Evolutionary conservation across 768 basidiomycete genomes (phyloP).

Genomic region (Pisolithus microcarpus): DNA sequence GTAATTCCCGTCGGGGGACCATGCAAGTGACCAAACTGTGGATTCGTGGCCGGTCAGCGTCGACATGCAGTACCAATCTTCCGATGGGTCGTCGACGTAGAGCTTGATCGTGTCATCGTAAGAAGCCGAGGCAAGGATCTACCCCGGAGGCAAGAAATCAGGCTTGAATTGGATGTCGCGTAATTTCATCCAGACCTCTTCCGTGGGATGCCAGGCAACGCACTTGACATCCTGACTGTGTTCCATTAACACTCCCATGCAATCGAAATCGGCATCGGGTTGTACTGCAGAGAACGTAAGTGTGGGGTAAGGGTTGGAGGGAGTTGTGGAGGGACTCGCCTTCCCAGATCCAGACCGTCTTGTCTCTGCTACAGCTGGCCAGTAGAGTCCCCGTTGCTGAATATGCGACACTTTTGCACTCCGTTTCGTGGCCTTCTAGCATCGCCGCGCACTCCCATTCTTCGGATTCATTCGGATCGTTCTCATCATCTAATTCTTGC

Average conservation of each 20-base stretch:
- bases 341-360: slow-evolving; percentile 99
- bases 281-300: slow-evolving; percentile 45
- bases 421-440: slow-evolving; percentile 92
- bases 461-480: slow-evolving; percentile 26
- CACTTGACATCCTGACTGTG: slow-evolving; percentile 95
- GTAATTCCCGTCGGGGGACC: slow-evolving; percentile 68
- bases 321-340: slow-evolving; percentile 37
- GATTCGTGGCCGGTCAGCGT: slow-evolving; percentile 77
- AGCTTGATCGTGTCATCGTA: slow-evolving; percentile 97
- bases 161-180: neutral
- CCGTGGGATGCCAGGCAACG: slow-evolving; percentile 89
- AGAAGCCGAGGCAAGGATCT: slow-evolving; percentile 94
- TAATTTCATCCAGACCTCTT: slow-evolving; percentile 58
- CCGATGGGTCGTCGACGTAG: slow-evolving; percentile 85
- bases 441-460: slow-evolving; percentile 88
- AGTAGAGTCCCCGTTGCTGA: slow-evolving; percentile 67
- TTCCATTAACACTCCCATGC: slow-evolving; percentile 92
- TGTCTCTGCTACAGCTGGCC: slow-evolving; percentile 94
- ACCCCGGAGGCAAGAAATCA: slow-evolving; percentile 14
- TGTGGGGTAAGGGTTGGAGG: neutral
- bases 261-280: slow-evolving; percentile 91
- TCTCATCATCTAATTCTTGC: slow-evolving; percentile 33
- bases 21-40: slow-evolving; percentile 90
- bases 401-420: slow-evolving; percentile 90
- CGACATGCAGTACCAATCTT: slow-evolving; percentile 88